Conservation (phyloP, 805 yeast species). For the Sugiyamaella floridensis region DNA sequence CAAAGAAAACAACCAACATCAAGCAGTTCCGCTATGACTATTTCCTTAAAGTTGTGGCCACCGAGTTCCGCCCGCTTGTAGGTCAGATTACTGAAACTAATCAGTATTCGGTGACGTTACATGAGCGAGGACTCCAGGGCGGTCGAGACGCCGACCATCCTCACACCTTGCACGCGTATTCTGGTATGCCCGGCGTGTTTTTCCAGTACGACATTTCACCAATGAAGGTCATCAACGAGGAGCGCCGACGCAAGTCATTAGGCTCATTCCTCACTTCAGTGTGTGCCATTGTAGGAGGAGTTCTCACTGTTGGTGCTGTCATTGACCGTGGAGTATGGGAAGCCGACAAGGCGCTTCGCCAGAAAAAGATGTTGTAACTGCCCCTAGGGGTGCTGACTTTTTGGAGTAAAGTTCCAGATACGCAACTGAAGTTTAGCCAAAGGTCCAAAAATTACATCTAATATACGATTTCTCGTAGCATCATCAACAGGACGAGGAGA, state of each 20-base stretch:
- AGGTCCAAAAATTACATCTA: too few species aligned
- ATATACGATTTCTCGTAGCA: too few species aligned
- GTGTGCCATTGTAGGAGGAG: conserved; percentile 87
- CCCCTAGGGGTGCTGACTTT: too few species aligned
- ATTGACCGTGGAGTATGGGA: conserved; percentile 84
- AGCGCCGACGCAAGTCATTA: conserved; percentile 64
- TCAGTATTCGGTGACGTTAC: conserved; percentile 83
- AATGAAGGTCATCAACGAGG: conserved; percentile 79
- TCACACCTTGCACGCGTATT: conserved; percentile 59
- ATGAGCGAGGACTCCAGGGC: conserved; percentile 77
- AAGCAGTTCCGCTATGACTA: conserved; percentile 67
- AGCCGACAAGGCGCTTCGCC: conserved; percentile 68
- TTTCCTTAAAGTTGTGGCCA: conserved; percentile 83
- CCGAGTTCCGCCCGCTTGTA: conserved; percentile 67
- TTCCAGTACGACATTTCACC: conserved; percentile 90
- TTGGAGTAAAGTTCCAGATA: too few species aligned
- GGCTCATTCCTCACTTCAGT: conserved; percentile 76
- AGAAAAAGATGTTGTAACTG: conserved; percentile 46
- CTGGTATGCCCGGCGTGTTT: conserved; percentile 88
- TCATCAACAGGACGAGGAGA: too few species aligned
- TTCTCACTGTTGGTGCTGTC: conserved; percentile 84
- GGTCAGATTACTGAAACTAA: conserved; percentile 61
- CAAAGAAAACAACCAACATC: conserved; percentile 33
- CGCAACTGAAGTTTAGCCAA: too few species aligned
- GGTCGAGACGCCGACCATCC: conserved; percentile 91